Evolutionary conservation across 805 yeast species (phyloP).

Genomic region (Cyberlindnera maclurae): DNA sequence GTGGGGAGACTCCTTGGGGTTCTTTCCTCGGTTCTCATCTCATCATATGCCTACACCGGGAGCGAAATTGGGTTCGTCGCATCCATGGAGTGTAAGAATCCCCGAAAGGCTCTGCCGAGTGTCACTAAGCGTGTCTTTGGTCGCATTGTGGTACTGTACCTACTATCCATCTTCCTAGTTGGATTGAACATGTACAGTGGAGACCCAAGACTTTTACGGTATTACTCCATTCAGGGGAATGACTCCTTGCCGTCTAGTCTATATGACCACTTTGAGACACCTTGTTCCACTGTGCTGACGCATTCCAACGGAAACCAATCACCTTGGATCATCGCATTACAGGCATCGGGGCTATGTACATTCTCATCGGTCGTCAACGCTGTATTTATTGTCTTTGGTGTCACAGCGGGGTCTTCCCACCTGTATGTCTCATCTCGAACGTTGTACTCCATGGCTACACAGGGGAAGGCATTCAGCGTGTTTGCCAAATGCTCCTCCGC

Average conservation of each 20-base stretch:
- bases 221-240: conserved; percentile 24
- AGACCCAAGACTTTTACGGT: conserved; percentile 63
- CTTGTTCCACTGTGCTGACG: conserved; percentile 4
- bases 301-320: conserved; percentile 35
- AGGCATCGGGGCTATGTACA: conserved; percentile 43
- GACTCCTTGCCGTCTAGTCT: conserved; percentile 3
- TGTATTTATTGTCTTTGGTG: conserved; percentile 45
- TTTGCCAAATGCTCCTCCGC: conserved; percentile 50
- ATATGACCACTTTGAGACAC: conserved; percentile 4
- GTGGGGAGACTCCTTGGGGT: conserved; percentile 56
- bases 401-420: conserved; percentile 48
- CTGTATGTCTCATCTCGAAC: conserved; percentile 52
- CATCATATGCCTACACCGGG: conserved; percentile 74
- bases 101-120: conserved; percentile 67
- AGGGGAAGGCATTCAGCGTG: conserved; percentile 50
- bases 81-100: conserved; percentile 80
- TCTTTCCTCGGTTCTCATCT: conserved; percentile 52
- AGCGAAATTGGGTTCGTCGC: conserved; percentile 80
- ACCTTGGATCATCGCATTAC: conserved; percentile 54
- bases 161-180: conserved; percentile 59
- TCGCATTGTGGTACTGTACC: conserved; percentile 58
- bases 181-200: conserved; percentile 72
- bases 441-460: conserved; percentile 45
- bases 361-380: conserved; percentile 42
- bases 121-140: conserved; percentile 73